Conservation (phyloP, 495 filamentous ascomycete species). For the Cladorrhinum samala region DNA sequence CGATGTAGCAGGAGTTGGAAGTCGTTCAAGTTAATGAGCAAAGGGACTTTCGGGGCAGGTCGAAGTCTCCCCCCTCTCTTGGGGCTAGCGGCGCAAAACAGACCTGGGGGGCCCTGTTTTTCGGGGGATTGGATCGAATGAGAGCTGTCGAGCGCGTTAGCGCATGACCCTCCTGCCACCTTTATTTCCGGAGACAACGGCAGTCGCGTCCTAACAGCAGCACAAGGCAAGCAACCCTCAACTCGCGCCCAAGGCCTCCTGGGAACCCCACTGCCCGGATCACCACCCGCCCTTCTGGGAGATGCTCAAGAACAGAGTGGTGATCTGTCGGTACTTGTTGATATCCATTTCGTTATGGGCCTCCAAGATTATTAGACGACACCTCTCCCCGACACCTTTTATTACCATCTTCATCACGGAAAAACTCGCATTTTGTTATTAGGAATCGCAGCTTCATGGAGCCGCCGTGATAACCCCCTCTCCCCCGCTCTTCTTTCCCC, state of each 20-base stretch:
- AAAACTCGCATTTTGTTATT: too few species aligned
- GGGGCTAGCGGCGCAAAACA: slow-evolving; percentile 16
- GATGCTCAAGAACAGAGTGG: neutral
- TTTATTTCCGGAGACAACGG: slow-evolving; percentile 11
- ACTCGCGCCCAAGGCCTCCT: slow-evolving; percentile 1
- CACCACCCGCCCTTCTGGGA: slow-evolving; percentile 2
- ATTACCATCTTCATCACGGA: too few species aligned
- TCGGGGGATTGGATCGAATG: slow-evolving; percentile 14
- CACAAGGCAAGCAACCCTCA: neutral
- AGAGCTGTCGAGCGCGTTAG: slow-evolving; percentile 17
- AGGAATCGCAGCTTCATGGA: neutral
- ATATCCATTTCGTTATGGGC: too few species aligned
- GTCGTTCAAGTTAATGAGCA: slow-evolving; percentile 22
- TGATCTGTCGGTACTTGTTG: too few species aligned
- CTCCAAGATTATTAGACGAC: too few species aligned
- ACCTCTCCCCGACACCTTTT: too few species aligned
- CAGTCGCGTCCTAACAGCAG: slow-evolving; percentile 22
- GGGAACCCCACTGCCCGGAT: slow-evolving; percentile 12
- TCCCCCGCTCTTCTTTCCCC: too few species aligned
- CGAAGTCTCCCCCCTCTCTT: slow-evolving; percentile 21
- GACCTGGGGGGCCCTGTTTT: slow-evolving; percentile 20
- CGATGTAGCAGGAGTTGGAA: slow-evolving; percentile 18
- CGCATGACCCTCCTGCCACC: slow-evolving; percentile 11
- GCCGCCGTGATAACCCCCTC: neutral
- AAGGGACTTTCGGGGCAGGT: slow-evolving; percentile 23